Base-by-base conservation (phyloP, 2,329 filamentous ascomycete genomes). In the Domatiomyces catenatus region DNA sequence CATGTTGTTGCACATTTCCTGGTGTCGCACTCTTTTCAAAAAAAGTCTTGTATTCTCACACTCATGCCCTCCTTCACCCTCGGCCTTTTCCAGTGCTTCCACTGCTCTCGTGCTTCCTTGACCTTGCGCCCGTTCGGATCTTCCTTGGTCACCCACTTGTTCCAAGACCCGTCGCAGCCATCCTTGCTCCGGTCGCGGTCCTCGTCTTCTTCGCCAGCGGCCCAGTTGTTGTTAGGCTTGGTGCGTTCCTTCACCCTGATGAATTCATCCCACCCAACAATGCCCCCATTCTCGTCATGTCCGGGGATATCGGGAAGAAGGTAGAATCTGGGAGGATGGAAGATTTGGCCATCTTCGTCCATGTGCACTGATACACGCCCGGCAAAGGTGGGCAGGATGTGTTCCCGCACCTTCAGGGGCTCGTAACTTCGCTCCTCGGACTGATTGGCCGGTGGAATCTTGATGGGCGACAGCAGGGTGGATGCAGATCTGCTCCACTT, bases 201-300 rank as follows among this genome's bases (percentile, higher is more conserved):
- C 12, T 39, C 32, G 10, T 39, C 32, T 12, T 39, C 32, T 39
- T 39, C 32, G 12, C 3, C 15, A 12, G 12, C 32, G 2, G 15
- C 15, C 32, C 32, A 15, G 32, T 15, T 39, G 3, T 39, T 15
- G 10, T 12, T 39, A n/a, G n/a, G n/a, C n/a, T 15, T 39, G 10
- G 32, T 5, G 3, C 32, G 10, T 39, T 39, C 10, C 2, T 39
- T 39, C 10, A 67, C 63, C 12, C 64, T 60, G 26, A 71, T 60
- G 5, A 71, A 56, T 48, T 72, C 67, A 51, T 66, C 69, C 69
- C 69, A 71, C 43, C 63, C 66, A 45, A 71, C 56, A 46, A 72
- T 55, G 6, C 69, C 69, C 22, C 69, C 69, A 42, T 71, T 68
- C 8, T 62, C 61, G 49, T 72, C 69, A 47, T 65, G 64, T 17